A percentile compares a stretch with the other conserved stretches of the same genome.
Conservation (phyloP, 192 early-diverging fungal species). For the Umbelopsis vinacea region DNA sequence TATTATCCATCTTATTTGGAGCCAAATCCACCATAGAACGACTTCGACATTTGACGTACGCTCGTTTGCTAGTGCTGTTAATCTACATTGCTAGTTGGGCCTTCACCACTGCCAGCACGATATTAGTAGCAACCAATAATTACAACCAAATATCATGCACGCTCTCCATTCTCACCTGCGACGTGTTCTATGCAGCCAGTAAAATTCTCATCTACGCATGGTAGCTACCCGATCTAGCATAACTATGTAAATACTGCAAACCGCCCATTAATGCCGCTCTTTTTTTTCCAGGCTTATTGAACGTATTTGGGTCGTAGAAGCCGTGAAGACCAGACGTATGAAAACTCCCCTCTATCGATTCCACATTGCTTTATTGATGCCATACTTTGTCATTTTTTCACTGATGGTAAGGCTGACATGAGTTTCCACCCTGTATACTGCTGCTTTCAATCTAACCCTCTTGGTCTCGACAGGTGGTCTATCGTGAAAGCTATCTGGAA, state of each 20-base stretch:
- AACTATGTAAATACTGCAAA: neutral
- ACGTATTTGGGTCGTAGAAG: constrained; percentile 38
- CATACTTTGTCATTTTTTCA: constrained; percentile 42
- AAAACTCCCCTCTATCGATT: constrained; percentile 34
- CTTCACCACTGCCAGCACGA: constrained; percentile 41
- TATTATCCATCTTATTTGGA: constrained; percentile 45
- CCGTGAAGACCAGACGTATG: constrained; percentile 34
- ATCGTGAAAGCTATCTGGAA: constrained; percentile 32
- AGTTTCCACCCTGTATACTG: no score
- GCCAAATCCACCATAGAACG: constrained; percentile 45
- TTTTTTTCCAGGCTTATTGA: constrained; percentile 37
- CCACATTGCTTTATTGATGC: constrained; percentile 33
- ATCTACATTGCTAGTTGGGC: constrained; percentile 51
- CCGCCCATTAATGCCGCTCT: neutral
- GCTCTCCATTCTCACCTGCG: constrained; percentile 44
- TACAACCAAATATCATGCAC: constrained; percentile 45
- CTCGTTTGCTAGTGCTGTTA: constrained; percentile 44
- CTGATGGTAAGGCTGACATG: constrained; percentile 42
- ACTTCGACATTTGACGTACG: constrained; percentile 46
- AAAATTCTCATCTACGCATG: constrained; percentile 47
- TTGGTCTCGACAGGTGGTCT: constrained; percentile 27
- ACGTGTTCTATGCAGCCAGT: constrained; percentile 46
- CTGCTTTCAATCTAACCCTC: no score
- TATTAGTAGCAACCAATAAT: constrained; percentile 50
- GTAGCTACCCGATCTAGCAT: constrained; percentile 9